Percentiles rank a stretch among this genome's conserved stretches.
phyloP scores from a whole-genome alignment of 2,329 filamentous ascomycete species.

The Massarina eburnea region DNA sequence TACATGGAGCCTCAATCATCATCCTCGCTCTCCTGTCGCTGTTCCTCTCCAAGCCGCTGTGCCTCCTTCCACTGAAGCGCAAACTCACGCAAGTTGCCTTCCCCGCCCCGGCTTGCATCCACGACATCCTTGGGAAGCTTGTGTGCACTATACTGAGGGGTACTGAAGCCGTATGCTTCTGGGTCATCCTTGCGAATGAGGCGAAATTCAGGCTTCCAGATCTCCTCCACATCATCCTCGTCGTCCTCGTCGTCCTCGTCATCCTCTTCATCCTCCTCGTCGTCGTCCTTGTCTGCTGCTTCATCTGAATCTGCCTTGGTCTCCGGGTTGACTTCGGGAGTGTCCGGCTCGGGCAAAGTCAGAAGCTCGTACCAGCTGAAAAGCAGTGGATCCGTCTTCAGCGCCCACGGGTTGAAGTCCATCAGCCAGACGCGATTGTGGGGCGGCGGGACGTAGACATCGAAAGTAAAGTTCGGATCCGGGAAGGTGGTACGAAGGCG shows the following conservation, averaged over 20 bases:
- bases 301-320: constrained; percentile 16
- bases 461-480: constrained; percentile 82
- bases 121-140: constrained; percentile 95
- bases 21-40: constrained; percentile 42
- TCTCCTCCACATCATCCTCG: constrained; percentile 56
- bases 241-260: constrained; percentile 18
- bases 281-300: constrained; percentile 16
- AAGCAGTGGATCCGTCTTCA: constrained; percentile 81
- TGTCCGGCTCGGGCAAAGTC: constrained; percentile 62
- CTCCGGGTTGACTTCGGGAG: constrained; percentile 15
- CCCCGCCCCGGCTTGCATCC: constrained; percentile 59
- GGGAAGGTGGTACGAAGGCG: constrained; percentile 76
- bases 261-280: constrained; percentile 9
- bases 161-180: constrained; percentile 82
- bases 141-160: constrained; percentile 88
- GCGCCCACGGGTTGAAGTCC: constrained; percentile 94
- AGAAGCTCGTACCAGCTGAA: constrained; percentile 91
- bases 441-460: constrained; percentile 82
- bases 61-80: constrained; percentile 52
- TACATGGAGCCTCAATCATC: constrained; percentile 18
- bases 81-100: constrained; percentile 74
- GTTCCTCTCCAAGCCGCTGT: constrained; percentile 45
- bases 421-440: constrained; percentile 80
- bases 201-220: constrained; percentile 74
- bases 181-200: constrained; percentile 83